Evolutionary conservation across 2,329 filamentous ascomycete genomes (phyloP).

Genomic region (Venturia asperata): DNA sequence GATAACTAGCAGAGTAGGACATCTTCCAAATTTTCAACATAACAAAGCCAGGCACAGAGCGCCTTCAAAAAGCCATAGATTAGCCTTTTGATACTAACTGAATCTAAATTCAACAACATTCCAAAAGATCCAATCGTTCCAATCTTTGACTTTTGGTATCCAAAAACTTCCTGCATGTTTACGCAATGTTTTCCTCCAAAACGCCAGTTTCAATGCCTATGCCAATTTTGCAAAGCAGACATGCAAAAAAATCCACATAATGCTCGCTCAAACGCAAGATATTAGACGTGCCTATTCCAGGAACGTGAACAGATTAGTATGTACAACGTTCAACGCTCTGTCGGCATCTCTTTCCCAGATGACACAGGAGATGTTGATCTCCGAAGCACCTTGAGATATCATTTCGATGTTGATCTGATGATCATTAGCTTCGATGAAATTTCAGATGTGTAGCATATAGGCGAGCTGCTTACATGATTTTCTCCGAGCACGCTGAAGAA

Average conservation of each 20-base stretch:
- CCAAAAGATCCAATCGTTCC: not conserved
- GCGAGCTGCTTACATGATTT: slow-evolving; percentile 48
- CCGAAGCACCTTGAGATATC: slow-evolving; percentile 98
- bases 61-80: too few species aligned
- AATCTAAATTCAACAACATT: too few species aligned
- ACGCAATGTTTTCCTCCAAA: too few species aligned
- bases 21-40: too few species aligned
- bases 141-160: not conserved
- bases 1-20: too few species aligned
- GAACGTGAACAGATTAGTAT: slow-evolving; percentile 95
- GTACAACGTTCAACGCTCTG: slow-evolving; percentile 88
- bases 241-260: not conserved
- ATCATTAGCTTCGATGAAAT: not conserved
- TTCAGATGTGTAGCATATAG: not conserved
- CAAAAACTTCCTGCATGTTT: not conserved
- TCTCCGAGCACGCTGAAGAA: slow-evolving; percentile 96
- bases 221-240: not conserved
- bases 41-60: too few species aligned
- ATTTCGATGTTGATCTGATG: slow-evolving; percentile 83
- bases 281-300: slow-evolving; percentile 53
- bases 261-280: not conserved
- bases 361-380: slow-evolving; percentile 98
- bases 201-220: not conserved
- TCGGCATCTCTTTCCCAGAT: slow-evolving; percentile 88
- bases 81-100: too few species aligned